Base-by-base conservation (phyloP, 176 grass and related monocot species). In the Oryza brachyantha region DNA sequence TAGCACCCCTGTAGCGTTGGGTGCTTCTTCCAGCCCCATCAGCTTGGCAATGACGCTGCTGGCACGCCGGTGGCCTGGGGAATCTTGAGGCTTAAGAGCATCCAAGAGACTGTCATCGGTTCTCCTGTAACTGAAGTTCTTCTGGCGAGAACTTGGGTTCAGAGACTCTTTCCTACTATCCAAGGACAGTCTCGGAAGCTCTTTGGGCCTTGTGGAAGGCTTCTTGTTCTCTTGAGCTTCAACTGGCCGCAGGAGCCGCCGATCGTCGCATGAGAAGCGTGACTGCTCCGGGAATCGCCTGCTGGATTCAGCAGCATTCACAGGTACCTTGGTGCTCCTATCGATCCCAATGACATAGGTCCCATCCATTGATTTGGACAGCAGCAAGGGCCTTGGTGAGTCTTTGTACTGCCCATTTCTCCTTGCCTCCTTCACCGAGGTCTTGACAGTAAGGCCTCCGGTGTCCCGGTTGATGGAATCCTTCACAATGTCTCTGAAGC, bases 111-210 rank as follows among this genome's bases (percentile, higher is more conserved):
- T 82, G 40, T 86, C 86, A 61, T 88, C 86, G 5, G 29, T 81
- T 48, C 64, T 91, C 78, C 50, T 81, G 89, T 77, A 84, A 75
- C 82, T 73, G 48, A 74, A 83, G 68, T 72, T 83, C 80, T 79
- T 90, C 68, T 80, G 66, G 19, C 81, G 63, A 74, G 83, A 89
- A 46, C 77, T 91, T 28, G 73, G 58, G 69, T 66, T 93, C 31
- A 95, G 74, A 55, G 88, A 87, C 60, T 87, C 90, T 90, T 93
- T 91, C 81, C 88, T 96, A 64, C 96, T 96, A 78, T 99, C 96
- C 65, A 99, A 86, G 70, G 96, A 99, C 46, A 99, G 45, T 69
- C 92, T 96, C 22, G 92, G 90, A 66, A 96, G 85, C 74, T 99
- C 96, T 73, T 78, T 93, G 41, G n/a, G 61, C 58, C 83, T 92